phyloP scores from a whole-genome alignment of 2,329 filamentous ascomycete genomes.

The Colletotrichum magnum region DNA sequence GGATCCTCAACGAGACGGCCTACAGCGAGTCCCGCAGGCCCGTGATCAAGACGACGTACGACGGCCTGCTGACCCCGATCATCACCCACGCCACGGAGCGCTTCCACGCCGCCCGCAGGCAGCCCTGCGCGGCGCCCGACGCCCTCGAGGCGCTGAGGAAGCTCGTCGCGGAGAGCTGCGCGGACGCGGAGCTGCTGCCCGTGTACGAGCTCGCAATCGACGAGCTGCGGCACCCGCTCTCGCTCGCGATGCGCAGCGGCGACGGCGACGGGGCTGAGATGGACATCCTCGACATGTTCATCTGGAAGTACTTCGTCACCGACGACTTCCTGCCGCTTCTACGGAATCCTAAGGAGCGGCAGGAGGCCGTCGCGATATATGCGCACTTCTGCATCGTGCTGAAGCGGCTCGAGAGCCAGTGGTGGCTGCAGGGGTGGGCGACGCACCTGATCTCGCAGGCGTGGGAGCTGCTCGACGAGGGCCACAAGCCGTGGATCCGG shows the following conservation, averaged over 20 bases:
- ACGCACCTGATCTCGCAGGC: conserved; percentile 50
- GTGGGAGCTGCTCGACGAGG: conserved; percentile 51
- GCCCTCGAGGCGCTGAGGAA: conserved; percentile 41
- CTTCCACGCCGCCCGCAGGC: conserved; percentile 39
- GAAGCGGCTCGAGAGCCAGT: conserved; percentile 49
- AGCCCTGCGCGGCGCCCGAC: conserved; percentile 10
- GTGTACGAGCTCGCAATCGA: conserved; percentile 41
- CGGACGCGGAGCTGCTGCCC: conserved; percentile 39
- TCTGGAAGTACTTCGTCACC: conserved; percentile 55
- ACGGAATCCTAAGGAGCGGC: conserved; percentile 42
- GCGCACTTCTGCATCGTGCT: conserved; percentile 53
- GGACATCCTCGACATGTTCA: conserved; percentile 56
- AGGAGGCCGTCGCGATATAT: conserved; percentile 52
- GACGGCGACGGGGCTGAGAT: conserved; percentile 26
- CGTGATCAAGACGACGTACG: conserved; percentile 38
- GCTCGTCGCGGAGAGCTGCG: conserved; percentile 36
- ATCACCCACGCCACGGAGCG: conserved; percentile 44
- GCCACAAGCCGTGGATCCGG: conserved; percentile 52
- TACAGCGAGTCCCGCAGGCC: conserved; percentile 36
- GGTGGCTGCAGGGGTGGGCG: conserved; percentile 56
- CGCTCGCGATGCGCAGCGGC: conserved; percentile 16
- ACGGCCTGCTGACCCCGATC: conserved; percentile 38
- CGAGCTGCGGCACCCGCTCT: conserved; percentile 37
- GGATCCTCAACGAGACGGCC: conserved; percentile 37
- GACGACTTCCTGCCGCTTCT: conserved; percentile 54